Conservation (phyloP, 208 protist species). For the Wallacemonas rigidus region DNA sequence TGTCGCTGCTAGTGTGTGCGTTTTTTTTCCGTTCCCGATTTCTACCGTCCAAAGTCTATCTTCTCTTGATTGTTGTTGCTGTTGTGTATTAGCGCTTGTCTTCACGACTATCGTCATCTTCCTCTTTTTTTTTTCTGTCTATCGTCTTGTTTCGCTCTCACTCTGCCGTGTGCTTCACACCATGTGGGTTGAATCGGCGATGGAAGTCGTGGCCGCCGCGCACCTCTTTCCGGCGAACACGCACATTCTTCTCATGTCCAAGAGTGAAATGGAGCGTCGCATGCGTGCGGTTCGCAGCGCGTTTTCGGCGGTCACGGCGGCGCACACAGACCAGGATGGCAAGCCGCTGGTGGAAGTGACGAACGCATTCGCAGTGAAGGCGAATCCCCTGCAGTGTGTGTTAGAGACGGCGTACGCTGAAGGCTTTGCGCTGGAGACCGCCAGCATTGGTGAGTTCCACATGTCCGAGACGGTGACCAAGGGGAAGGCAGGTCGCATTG, state of each 20-base stretch:
- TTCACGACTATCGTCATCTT: background rate
- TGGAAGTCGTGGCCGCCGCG: conserved; percentile 43
- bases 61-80: background rate
- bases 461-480: conserved; percentile 33
- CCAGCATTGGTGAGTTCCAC: conserved; percentile 68
- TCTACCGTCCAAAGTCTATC: background rate
- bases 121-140: conserved; percentile 7
- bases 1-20: too few species aligned
- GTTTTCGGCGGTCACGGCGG: conserved; percentile 25
- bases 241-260: conserved; percentile 56
- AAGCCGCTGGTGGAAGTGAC: conserved; percentile 30
- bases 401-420: conserved; percentile 31
- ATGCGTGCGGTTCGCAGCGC: conserved; percentile 33
- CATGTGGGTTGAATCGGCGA: conserved; percentile 49
- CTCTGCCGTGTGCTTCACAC: background rate
- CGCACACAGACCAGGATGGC: background rate
- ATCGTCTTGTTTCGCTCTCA: conserved; percentile 13
- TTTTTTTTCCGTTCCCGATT: background rate
- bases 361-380: conserved; percentile 67
- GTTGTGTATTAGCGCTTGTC: background rate
- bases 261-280: conserved; percentile 38
- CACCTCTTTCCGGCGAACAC: conserved; percentile 47
- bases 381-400: conserved; percentile 59
- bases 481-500: conserved; percentile 21
- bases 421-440: conserved; percentile 54